Base-by-base conservation (phyloP, 768 basidiomycete species). In the Boletus vermiculosoides region DNA sequence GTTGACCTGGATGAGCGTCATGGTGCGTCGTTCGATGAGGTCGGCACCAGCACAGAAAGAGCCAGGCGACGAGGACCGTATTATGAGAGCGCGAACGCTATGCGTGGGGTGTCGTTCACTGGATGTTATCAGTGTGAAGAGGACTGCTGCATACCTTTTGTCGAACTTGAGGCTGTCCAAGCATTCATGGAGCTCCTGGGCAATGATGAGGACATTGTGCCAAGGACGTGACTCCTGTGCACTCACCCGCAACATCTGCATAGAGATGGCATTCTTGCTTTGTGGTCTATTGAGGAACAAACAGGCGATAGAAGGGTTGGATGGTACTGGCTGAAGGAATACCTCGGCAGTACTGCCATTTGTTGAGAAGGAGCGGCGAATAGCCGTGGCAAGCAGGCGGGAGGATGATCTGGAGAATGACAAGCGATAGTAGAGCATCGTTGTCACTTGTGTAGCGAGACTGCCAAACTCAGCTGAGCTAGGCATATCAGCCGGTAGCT, bases 41-140 rank as follows among this genome's bases (percentile, higher is more conserved):
- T 98, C 94, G 9, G 94, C 94, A 12, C 94, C 94, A 16, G 94
- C 87, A 68, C 94, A 98, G 74, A 97, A 98, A 3, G 90, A 79
- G 23, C 85, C 86, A n/a, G 78, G 63, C 0, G 85, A 81, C 1
- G 90, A 82, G 8, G 94, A 94, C 52, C 87, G 83, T n/a, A 98
- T 70, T 53, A 98, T 85, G 57, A 98, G 80, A 0, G 88, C 84
- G 55, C 93, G 87, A 51, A 87, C 78, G 55, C 89, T 92, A 59
- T 39, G 41, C 57, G 18, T 4, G 40, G 30, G 36, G 5, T 41
- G 23, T n/a, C 22, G 31, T 45, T 37, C 23, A 50, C 20, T 30
- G 15, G 45, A 33, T 25, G 42, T 45, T 23, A 45, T 48, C 5
- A 22, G 50, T 34, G 47, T 20, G 40, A 46, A 40, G 28, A 20